phyloP scores from a whole-genome alignment of 352 stramenopile genomes.

The Pythium dissotocum region DNA sequence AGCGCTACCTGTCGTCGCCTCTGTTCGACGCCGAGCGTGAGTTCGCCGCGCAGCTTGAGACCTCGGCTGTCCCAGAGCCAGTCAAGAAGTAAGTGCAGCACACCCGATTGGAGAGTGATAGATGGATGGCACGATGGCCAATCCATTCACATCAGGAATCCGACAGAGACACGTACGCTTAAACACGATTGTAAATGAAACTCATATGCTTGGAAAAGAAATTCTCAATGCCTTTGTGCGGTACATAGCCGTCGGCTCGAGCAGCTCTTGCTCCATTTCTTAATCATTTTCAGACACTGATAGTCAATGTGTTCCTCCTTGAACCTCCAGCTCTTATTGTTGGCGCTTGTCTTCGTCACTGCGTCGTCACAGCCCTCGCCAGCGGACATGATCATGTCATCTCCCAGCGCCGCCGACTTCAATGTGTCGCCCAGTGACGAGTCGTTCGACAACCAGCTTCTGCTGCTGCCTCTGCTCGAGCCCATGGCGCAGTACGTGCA shows the following conservation, averaged over 20 bases:
- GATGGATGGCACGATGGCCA: background rate
- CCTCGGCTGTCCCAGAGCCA: constrained; percentile 39
- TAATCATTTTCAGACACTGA: background rate
- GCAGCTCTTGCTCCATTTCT: background rate
- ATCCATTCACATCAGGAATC: background rate
- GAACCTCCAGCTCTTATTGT: background rate
- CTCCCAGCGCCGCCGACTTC: background rate
- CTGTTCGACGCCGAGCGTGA: constrained; percentile 83
- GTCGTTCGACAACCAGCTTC: background rate
- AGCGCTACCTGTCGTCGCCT: constrained; percentile 82
- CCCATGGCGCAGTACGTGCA: constrained; percentile 15
- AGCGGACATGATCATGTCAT: constrained; percentile 1
- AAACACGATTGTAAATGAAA: constrained; percentile 3
- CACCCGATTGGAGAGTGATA: background rate
- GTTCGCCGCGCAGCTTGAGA: constrained; percentile 62
- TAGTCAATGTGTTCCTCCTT: background rate
- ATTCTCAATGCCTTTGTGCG: background rate
- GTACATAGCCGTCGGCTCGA: background rate
- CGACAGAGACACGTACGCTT: background rate
- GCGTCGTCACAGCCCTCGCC: background rate
- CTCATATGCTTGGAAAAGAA: background rate
- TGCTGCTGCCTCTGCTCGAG: constrained; percentile 6
- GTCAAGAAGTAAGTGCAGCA: constrained; percentile 9
- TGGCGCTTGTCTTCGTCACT: background rate
- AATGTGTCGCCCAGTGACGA: background rate